Evolutionary conservation across 768 basidiomycete genomes (phyloP).

Genomic region (Clavaria fumosa): DNA sequence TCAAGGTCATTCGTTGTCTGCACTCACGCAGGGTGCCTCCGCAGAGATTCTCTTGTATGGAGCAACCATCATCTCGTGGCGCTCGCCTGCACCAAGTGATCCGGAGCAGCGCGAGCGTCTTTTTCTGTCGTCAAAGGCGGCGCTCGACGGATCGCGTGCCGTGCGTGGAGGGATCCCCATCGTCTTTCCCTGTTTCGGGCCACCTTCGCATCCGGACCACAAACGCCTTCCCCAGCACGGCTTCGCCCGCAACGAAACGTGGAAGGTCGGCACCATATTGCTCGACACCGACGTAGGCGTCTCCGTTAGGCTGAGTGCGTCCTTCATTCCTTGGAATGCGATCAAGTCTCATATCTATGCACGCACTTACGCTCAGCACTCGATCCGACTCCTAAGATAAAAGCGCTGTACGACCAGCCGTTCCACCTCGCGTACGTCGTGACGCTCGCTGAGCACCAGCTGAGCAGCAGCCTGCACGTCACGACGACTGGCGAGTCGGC

Average conservation of each 20-base stretch:
- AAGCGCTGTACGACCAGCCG: conserved; percentile 37
- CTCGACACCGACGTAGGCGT: conserved; percentile 58
- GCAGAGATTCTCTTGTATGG: conserved; percentile 63
- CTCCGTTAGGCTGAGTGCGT: conserved; percentile 64
- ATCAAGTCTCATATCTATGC: conserved; percentile 1
- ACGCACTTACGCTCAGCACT: conserved; percentile 34
- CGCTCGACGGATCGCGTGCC: conserved; percentile 68
- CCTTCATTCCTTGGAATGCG: neutral
- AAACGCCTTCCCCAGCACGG: conserved; percentile 70
- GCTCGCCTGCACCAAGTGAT: conserved; percentile 25
- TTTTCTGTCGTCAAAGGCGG: conserved; percentile 70
- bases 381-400: conserved; percentile 43
- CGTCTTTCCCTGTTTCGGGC: conserved; percentile 83
- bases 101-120: conserved; percentile 43
- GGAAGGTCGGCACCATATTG: conserved; percentile 51
- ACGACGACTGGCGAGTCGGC: conserved; percentile 43
- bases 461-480: conserved; percentile 72
- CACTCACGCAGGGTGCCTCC: conserved; percentile 60
- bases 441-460: conserved; percentile 53
- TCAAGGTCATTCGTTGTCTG: no score
- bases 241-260: conserved; percentile 66
- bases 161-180: conserved; percentile 40
- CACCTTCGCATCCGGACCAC: conserved; percentile 64
- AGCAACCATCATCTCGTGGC: conserved; percentile 83
- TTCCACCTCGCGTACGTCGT: conserved; percentile 76